phyloP scores from a whole-genome alignment of 768 basidiomycete species.

The Boletus sp. region DNA sequence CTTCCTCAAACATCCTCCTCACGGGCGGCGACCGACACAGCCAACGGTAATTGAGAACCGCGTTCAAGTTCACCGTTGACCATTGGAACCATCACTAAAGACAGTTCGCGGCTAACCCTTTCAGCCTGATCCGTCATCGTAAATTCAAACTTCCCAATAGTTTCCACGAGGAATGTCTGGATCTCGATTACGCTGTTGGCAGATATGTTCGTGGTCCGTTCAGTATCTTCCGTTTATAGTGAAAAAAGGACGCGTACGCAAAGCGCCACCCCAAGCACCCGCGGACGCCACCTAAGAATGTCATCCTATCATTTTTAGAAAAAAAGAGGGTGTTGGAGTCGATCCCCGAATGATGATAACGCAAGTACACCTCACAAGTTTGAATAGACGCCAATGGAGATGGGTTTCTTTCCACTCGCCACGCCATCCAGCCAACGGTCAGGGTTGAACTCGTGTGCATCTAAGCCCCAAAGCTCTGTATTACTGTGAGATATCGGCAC shows the following conservation, averaged over 20 bases:
- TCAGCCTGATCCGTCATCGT: slow-evolving; percentile 28
- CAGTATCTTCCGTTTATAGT: neutral
- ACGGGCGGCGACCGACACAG: slow-evolving; percentile 18
- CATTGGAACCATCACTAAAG: slow-evolving; percentile 35
- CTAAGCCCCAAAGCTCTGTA: slow-evolving; percentile 32
- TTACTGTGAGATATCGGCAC: slow-evolving; percentile 11
- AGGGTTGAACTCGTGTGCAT: slow-evolving; percentile 33
- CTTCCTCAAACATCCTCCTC: neutral
- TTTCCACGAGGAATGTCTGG: slow-evolving; percentile 56
- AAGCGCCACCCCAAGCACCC: slow-evolving; percentile 33
- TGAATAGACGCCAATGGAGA: slow-evolving; percentile 30
- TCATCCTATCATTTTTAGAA: slow-evolving; percentile 23
- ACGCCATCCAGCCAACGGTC: slow-evolving; percentile 27
- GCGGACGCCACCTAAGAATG: slow-evolving; percentile 25
- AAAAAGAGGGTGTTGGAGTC: neutral
- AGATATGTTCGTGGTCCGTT: neutral
- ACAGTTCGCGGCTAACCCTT: slow-evolving; percentile 29
- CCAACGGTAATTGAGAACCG: slow-evolving; percentile 35
- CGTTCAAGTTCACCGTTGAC: slow-evolving; percentile 31
- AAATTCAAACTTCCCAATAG: slow-evolving; percentile 55
- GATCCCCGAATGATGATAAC: neutral
- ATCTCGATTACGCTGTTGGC: slow-evolving; percentile 44
- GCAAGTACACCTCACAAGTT: slow-evolving; percentile 23
- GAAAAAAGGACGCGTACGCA: slow-evolving; percentile 20
- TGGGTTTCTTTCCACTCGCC: slow-evolving; percentile 18